phyloP scores from a whole-genome alignment of 805 yeast genomes.

The Wickerhamia fluorescens region DNA sequence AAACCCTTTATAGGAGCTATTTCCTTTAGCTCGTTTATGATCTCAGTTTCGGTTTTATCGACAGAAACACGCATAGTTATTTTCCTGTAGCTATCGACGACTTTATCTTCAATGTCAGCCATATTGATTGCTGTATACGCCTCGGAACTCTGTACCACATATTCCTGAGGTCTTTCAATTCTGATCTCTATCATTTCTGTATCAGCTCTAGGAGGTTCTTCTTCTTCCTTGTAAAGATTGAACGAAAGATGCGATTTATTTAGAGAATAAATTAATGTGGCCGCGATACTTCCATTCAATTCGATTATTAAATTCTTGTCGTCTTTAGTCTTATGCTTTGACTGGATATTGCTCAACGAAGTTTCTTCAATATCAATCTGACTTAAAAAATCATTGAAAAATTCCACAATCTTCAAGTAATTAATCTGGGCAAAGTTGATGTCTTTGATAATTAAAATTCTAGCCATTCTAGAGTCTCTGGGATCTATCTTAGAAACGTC shows the following conservation, averaged over 20 bases:
- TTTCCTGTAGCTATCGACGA: constrained; percentile 40
- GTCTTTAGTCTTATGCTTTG: constrained; percentile 29
- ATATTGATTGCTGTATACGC: constrained; percentile 8
- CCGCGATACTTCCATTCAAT: constrained; percentile 42
- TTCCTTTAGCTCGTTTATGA: constrained; percentile 34
- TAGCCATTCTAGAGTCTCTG: constrained; percentile 27
- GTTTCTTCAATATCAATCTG: constrained; percentile 38
- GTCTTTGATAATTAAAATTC: constrained; percentile 22
- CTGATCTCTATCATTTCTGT: constrained; percentile 8
- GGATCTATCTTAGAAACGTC: constrained; percentile 33
- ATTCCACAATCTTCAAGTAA: constrained; percentile 35
- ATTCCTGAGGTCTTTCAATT: constrained; percentile 29
- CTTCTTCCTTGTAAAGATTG: constrained; percentile 20
- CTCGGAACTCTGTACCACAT: constrained; percentile 22
- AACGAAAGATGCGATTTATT: constrained; percentile 24
- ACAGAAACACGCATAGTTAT: constrained; percentile 42
- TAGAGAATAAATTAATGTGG: constrained; percentile 47
- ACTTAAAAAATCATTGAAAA: constrained; percentile 38
- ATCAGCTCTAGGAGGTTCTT: constrained; percentile 5
- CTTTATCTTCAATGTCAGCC: constrained; percentile 19
- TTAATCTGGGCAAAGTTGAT: constrained; percentile 27
- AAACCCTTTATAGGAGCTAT: constrained; percentile 37
- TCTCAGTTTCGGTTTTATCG: constrained; percentile 34
- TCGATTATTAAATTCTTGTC: constrained; percentile 40
- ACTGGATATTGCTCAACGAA: constrained; percentile 22